phyloP scores from a whole-genome alignment of 352 stramenopile genomes.

The Phytopythium ostracodes region DNA sequence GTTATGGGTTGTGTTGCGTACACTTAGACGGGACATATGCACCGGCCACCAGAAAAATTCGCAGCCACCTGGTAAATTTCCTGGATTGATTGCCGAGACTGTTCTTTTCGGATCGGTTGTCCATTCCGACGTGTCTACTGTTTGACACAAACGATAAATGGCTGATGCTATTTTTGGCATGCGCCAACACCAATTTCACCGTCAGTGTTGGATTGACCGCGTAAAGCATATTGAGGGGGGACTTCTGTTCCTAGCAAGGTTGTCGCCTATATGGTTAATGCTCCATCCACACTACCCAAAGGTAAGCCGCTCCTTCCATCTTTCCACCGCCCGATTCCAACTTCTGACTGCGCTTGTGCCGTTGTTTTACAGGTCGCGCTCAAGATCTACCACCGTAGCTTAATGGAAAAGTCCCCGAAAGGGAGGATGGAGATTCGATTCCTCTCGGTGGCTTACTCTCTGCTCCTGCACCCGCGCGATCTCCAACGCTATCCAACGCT shows the following conservation, averaged over 20 bases:
- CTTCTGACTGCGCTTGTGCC: background rate
- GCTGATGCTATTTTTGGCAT: too few relatives aligned
- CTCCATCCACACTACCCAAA: background rate
- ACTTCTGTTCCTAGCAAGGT: background rate
- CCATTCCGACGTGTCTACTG: background rate
- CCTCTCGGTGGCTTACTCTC: conserved; percentile 7
- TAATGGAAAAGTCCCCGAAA: conserved; percentile 9
- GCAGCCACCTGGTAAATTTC: background rate
- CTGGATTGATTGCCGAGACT: background rate
- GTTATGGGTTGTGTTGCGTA: background rate
- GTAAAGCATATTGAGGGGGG: background rate
- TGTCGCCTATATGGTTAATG: conserved; percentile 1
- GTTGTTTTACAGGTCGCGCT: background rate
- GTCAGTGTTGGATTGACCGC: background rate
- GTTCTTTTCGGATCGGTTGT: background rate
- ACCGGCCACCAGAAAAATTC: background rate
- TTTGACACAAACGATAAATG: too few relatives aligned
- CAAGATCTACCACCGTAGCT: conserved; percentile 9
- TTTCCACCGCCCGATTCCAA: background rate
- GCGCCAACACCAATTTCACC: too few relatives aligned
- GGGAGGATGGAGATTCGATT: conserved; percentile 6
- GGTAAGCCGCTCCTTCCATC: background rate
- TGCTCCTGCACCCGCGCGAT: too few relatives aligned
- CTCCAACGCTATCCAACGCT: too few relatives aligned
- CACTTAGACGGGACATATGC: background rate